Evolutionary conservation across 2,329 filamentous ascomycete genomes (phyloP), one percentile per base, ranked within the genome.

Genomic region (Penicillium nordicum): DNA sequence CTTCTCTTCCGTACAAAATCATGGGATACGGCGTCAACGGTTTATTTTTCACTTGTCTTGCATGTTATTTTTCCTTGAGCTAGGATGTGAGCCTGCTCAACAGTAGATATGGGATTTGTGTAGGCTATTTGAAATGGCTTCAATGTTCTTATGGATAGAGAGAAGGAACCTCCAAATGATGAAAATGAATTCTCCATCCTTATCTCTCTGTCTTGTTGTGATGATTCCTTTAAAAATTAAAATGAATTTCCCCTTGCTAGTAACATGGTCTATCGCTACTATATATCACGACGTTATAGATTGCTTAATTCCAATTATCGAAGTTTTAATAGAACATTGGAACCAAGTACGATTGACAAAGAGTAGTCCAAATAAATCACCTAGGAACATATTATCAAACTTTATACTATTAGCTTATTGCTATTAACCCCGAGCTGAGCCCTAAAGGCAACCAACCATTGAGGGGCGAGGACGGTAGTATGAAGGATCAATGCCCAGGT

Each of bases 31-130:
- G 57, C 51, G 47, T 58, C 46, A 6, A 43, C 27, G 18, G 29
- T 43, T 36, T 23, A 25, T 32, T 46, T 46, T 29, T 34, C 23
- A 43, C 11, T 45, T 45, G 45, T 55, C 41, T 52, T 61, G 50
- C 53, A 61, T 56, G 27, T 61, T 53, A 43, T 43, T 52, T 38
- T 42, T 53, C 27, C 21, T 12, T 10, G 23, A 16, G 41, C n/a
- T 42, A 27, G 21, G 23, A 16, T 50, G 21, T 27, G 14, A 23
- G 41, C 50, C 44, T 41, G 30, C 25, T 30, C 37, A 30, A 25
- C 30, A 41, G 51, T 63, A 43, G 60, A 61, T 58, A 57, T 46
- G 40, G 41, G 40, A 44, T 40, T 18, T 32, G 21, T 41, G 25
- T 40, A 36, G 1, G 40, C 38, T 40, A 51, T 51, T 34, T 55